These are phyloP conservation scores for Annona cherimola DNA, from an alignment of 164 flowering plant species.

Conservation along the genomic window DNA sequence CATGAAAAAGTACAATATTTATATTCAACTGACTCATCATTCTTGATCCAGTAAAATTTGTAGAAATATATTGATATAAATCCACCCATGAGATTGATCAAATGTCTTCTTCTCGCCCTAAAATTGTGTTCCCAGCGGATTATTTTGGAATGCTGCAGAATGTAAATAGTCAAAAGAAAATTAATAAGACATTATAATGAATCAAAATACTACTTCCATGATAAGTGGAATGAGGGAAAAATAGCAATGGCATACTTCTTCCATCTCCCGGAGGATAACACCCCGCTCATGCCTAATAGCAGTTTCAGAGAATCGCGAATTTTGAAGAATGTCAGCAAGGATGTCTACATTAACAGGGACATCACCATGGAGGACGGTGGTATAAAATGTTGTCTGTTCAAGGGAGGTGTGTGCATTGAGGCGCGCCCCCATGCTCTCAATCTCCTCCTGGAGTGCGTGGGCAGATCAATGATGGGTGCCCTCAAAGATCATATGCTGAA, in stretches of 20 bases:
- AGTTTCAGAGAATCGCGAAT: conserved; percentile 51
- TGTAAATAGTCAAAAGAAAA: conserved; percentile 17
- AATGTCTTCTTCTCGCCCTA: conserved; percentile 15
- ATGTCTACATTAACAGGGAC: conserved; percentile 55
- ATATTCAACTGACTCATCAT: conserved; percentile 11
- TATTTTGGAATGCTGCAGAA: conserved; percentile 18
- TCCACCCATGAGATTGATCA: conserved; percentile 13
- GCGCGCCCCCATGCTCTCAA: conserved; percentile 86
- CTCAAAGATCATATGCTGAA: conserved; percentile 85
- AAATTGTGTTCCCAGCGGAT: conserved; percentile 17
- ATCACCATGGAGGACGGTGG: conserved; percentile 60
- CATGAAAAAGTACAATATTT: no score
- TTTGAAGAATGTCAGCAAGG: conserved; percentile 73
- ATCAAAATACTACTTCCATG: not conserved
- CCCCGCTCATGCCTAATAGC: conserved; percentile 55
- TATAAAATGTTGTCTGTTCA: conserved; percentile 84
- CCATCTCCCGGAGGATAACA: conserved; percentile 77
- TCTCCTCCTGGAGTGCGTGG: conserved; percentile 64
- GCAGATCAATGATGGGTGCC: conserved; percentile 57
- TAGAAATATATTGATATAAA: conserved; percentile 9
- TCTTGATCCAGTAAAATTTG: conserved; percentile 17
- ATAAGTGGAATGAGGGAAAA: not conserved
- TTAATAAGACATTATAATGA: not conserved
- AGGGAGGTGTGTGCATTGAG: conserved; percentile 81
- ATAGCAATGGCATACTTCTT: conserved; percentile 40